Conservation (phyloP, 1,139 yeast genomes). For the Nakaseomyces uthaithaninus region DNA sequence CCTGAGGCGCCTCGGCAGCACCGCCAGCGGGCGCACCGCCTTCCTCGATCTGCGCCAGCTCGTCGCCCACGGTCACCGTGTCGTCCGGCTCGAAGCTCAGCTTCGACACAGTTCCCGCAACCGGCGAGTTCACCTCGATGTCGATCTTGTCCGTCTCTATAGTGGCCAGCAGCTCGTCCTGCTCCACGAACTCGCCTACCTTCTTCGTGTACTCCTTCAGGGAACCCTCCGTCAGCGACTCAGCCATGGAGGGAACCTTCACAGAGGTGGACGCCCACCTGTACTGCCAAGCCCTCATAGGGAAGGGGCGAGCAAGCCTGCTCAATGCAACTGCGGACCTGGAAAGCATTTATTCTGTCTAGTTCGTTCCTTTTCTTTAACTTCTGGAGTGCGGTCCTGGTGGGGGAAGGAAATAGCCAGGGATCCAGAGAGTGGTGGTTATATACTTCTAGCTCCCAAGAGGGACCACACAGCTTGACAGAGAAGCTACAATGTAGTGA, state of each 20-base stretch:
- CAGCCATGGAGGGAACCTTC: constrained; percentile 98
- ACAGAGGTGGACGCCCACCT: constrained; percentile 41
- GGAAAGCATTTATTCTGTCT: no score
- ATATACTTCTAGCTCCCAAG: no score
- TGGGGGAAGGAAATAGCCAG: no score
- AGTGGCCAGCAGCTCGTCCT: constrained; percentile 90
- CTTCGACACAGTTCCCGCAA: constrained; percentile 83
- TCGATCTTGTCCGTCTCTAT: constrained; percentile 98
- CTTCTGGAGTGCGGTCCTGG: no score
- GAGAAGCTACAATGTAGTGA: no score
- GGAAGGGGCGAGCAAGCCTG: background rate
- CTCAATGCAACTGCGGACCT: constrained; percentile 4
- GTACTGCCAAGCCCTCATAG: background rate
- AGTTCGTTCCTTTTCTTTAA: no score
- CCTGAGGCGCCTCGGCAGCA: constrained; percentile 37
- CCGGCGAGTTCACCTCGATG: constrained; percentile 92
- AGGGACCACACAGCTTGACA: no score
- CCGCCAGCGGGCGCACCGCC: constrained; percentile 77
- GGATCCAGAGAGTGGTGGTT: no score
- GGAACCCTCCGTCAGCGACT: constrained; percentile 96
- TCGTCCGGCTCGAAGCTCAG: constrained; percentile 78
- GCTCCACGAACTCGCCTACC: constrained; percentile 82
- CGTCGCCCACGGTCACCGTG: constrained; percentile 95
- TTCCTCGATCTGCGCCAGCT: constrained; percentile 78
- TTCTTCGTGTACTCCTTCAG: constrained; percentile 67